Evolutionary conservation across 1,284 basidiomycete species (phyloP), one percentile per base, ranked within the genome.

Genomic region (Ceratobasidium sp.): DNA sequence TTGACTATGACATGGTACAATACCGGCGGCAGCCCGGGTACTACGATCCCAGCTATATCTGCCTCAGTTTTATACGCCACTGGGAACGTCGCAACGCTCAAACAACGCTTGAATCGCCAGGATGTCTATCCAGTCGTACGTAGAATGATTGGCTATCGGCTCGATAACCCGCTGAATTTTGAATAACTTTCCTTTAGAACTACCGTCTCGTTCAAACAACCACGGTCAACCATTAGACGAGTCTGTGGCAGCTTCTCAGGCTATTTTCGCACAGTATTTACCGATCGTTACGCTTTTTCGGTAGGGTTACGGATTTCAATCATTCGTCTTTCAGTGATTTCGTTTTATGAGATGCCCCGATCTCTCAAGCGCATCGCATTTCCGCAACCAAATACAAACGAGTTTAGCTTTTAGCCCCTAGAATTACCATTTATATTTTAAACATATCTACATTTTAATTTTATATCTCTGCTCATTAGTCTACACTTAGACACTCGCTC

Each of bases 401-500:
- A 41, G 36, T 41, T 41, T 47, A 19, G 9, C n/a, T n/a, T 11
- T 41, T 41, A 41, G 11, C 11, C 36, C 36, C 11, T 41, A 11
- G 36, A 41, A 11, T 11, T n/a, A 11, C 36, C 4, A 5, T 41
- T n/a, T 11, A 41, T 41, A 41, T 41, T 11, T 41, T 11, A 11
- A 41, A 5, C 36, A 4, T 11, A 41, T 41, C 4, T 11, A 41
- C 36, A n/a, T n/a, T n/a, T n/a, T n/a, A n/a, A n/a, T n/a, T n/a
- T n/a, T n/a, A n/a, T 86, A 48, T 22, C 87, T 24, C 85, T 83
- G 36, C 36, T 4, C 4, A 15, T 5, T 17, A 2, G 24, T 59
- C 6, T 31, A 19, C 27, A 41, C 22, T 60, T 29, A 60, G 7
- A 60, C 44, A n/a, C 69, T 73, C 8, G 57, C 69, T n/a, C 60